Evolutionary conservation across 2,329 filamentous ascomycete species (phyloP).

Genomic region (Periconia sp.): DNA sequence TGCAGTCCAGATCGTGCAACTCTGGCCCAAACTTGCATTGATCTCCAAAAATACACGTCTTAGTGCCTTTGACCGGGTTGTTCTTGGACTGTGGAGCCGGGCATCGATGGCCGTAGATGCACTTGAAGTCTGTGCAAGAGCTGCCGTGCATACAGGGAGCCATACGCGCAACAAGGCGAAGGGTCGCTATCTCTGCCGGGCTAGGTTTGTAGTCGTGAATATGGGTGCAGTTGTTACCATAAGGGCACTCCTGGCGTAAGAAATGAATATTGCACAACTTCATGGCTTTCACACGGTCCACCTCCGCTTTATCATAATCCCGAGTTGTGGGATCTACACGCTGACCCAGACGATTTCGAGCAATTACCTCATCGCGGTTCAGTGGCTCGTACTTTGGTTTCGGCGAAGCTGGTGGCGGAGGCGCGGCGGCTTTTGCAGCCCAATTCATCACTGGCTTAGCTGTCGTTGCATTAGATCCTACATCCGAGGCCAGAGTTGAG

Average conservation of each 20-base stretch:
- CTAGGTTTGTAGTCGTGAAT: constrained; percentile 56
- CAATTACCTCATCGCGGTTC: constrained; percentile 45
- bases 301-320: constrained; percentile 56
- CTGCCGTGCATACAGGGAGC: constrained; percentile 62
- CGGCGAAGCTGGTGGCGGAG: constrained; percentile 31
- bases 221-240: constrained; percentile 58
- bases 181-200: constrained; percentile 55
- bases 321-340: constrained; percentile 58
- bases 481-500: constrained; percentile 31
- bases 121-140: constrained; percentile 60
- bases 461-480: constrained; percentile 1
- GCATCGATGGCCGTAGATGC: constrained; percentile 66
- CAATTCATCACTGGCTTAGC: constrained; percentile 18
- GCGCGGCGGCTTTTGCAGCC: constrained; percentile 38
- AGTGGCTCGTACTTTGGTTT: constrained; percentile 22
- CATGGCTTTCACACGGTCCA: constrained; percentile 62
- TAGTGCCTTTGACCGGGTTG: constrained; percentile 50
- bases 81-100: constrained; percentile 49
- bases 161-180: constrained; percentile 63
- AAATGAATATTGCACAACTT: constrained; percentile 66
- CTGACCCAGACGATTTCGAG: constrained; percentile 61
- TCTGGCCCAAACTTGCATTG: constrained; percentile 60
- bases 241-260: constrained; percentile 60
- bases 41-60: constrained; percentile 60
- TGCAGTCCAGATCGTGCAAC: constrained; percentile 61